Evolutionary conservation across 331 rosid species (phyloP).

Genomic region (Dryas integrifolia): DNA sequence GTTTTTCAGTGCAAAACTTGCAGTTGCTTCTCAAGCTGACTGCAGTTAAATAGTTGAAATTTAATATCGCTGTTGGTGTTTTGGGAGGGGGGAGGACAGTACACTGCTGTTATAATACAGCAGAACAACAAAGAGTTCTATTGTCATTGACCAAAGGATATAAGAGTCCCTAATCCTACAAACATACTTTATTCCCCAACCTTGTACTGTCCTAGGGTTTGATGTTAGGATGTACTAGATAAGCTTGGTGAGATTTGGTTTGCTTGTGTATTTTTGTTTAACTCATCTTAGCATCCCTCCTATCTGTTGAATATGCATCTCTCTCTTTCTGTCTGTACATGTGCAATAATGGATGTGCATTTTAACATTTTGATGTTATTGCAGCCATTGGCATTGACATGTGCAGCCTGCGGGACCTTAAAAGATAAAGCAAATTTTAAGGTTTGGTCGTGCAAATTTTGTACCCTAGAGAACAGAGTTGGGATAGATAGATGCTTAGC

Average conservation of each 20-base stretch:
- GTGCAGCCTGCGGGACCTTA: slow-evolving; percentile 46
- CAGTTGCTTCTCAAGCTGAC: not conserved
- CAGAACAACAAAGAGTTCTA: too few relatives aligned
- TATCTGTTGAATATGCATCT: too few relatives aligned
- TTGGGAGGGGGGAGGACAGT: too few relatives aligned
- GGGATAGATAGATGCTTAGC: slow-evolving; percentile 49
- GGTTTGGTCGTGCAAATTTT: slow-evolving; percentile 59
- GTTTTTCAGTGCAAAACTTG: too few relatives aligned
- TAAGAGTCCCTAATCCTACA: not conserved
- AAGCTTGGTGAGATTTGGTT: not conserved
- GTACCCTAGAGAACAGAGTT: slow-evolving; percentile 47
- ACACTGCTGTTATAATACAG: too few relatives aligned
- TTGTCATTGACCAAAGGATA: too few relatives aligned
- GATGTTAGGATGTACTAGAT: not conserved
- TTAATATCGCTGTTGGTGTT: too few relatives aligned
- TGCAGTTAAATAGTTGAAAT: not conserved
- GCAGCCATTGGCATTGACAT: slow-evolving; percentile 41
- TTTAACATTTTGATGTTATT: slow-evolving; percentile 2
- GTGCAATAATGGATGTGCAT: not conserved
- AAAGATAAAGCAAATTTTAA: slow-evolving; percentile 28
- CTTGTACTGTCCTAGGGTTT: not conserved
- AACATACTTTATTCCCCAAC: not conserved
- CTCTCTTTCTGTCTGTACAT: too few relatives aligned
- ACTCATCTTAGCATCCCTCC: too few relatives aligned
- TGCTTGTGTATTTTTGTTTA: too few relatives aligned